Evolutionary conservation across 176 grass and related monocot genomes (phyloP).

Genomic region (sorghum (Sorghum bicolor)): DNA sequence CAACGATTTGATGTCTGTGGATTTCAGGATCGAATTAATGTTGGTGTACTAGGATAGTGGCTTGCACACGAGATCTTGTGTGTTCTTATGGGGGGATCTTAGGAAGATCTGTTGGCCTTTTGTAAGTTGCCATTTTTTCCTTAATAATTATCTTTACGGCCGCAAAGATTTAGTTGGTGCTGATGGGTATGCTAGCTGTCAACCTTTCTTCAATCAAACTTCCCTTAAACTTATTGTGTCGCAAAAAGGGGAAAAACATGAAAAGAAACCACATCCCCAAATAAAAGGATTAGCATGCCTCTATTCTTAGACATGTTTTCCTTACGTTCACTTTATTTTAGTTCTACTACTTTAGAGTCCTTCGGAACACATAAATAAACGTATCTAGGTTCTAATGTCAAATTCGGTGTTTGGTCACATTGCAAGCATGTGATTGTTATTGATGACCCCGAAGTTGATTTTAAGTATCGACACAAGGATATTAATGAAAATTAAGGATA

Average conservation of each 20-base stretch:
- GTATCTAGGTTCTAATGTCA: not conserved
- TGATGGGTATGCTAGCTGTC: not conserved
- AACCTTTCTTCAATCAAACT: not conserved
- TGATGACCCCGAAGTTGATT: too few relatives aligned
- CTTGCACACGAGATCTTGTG: conserved; percentile 34
- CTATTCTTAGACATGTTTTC: not conserved
- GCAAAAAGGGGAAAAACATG: not conserved
- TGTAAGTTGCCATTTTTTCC: conserved; percentile 8
- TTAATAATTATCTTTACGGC: conserved; percentile 10
- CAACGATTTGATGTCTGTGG: conserved; percentile 50
- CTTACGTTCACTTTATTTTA: not conserved
- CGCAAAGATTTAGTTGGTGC: not conserved
- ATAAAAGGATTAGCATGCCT: not conserved
- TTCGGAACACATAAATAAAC: not conserved
- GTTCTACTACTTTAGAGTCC: not conserved
- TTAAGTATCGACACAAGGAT: not conserved
- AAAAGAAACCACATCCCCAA: not conserved
- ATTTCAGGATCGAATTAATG: conserved; percentile 48
- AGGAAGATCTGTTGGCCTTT: conserved; percentile 30
- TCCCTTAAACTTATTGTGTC: not conserved
- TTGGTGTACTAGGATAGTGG: conserved; percentile 42
- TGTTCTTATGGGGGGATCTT: conserved; percentile 24
- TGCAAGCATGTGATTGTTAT: too few relatives aligned
- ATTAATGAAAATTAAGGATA: not conserved
- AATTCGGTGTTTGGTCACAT: too few relatives aligned